These are phyloP conservation scores for Elaphomyces granulatus DNA, from an alignment of 495 filamentous ascomycete species.

Conservation along the genomic window DNA sequence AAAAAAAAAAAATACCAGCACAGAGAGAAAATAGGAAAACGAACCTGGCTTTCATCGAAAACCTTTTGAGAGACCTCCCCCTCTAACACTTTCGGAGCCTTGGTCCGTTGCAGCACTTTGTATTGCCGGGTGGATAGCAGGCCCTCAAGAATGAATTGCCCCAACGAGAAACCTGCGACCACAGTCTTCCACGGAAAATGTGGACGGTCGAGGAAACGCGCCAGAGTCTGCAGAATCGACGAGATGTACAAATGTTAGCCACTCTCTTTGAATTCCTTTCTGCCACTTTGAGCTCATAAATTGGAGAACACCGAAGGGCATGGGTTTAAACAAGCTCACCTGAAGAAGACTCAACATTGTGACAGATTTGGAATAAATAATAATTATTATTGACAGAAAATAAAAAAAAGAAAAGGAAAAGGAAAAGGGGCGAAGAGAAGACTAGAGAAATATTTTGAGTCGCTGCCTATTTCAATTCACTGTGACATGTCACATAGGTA, in stretches of 20 bases:
- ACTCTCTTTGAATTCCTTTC: too few relatives aligned
- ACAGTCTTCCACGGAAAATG: constrained; percentile 95
- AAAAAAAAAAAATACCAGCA: constrained; percentile 1
- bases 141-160: constrained; percentile 75
- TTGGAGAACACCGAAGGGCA: neutral
- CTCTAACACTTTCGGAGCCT: constrained; percentile 68
- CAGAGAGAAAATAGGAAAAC: constrained; percentile 3
- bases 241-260: too few relatives aligned
- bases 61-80: constrained; percentile 78
- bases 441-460: too few relatives aligned
- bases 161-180: constrained; percentile 81
- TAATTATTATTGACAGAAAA: too few relatives aligned
- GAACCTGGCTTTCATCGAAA: constrained; percentile 84
- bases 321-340: neutral
- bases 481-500: too few relatives aligned
- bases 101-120: constrained; percentile 60
- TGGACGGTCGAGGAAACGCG: constrained; percentile 75
- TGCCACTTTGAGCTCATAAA: too few relatives aligned
- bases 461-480: too few relatives aligned
- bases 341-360: neutral
- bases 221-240: constrained; percentile 54
- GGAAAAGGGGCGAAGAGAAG: too few relatives aligned
- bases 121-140: constrained; percentile 81
- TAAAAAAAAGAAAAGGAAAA: too few relatives aligned
- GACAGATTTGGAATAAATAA: too few relatives aligned